These are phyloP conservation scores for Epichloe sibirici DNA, from an alignment of 2,329 filamentous ascomycete species.

Conservation along the genomic window DNA sequence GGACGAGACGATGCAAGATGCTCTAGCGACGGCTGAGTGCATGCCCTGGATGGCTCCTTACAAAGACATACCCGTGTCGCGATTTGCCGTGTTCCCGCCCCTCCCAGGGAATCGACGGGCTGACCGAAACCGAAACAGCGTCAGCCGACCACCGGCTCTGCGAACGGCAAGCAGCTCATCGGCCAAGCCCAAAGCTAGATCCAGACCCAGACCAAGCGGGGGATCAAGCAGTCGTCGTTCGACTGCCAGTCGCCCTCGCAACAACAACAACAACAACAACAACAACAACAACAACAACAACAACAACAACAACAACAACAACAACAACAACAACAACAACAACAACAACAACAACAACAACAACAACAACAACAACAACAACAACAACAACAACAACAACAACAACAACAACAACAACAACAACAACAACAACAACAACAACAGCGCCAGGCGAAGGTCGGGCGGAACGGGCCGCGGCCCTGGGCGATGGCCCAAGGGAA, in stretches of 20 bases:
- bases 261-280: conserved; percentile 18
- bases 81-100: conserved; percentile 70
- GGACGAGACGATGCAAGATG: conserved; percentile 17
- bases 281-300: conserved; percentile 17
- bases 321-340: conserved; percentile 17
- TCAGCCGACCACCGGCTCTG: conserved; percentile 24
- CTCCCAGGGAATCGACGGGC: conserved; percentile 36
- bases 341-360: conserved; percentile 23
- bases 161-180: conserved; percentile 24
- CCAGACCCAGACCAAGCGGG: conserved; percentile 29
- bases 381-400: conserved; percentile 18
- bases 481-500: conserved; percentile 55
- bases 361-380: conserved; percentile 19
- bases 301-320: conserved; percentile 17
- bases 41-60: conserved; percentile 36
- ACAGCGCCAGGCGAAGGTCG: conserved; percentile 36
- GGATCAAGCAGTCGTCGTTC: conserved; percentile 16
- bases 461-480: conserved; percentile 53
- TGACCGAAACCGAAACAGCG: conserved; percentile 31
- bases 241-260: conserved; percentile 27
- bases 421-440: conserved; percentile 17
- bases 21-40: conserved; percentile 10
- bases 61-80: conserved; percentile 49
- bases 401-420: conserved; percentile 18
- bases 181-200: conserved; percentile 26